phyloP scores from a whole-genome alignment of 2,329 filamentous ascomycete species.

The Colletotrichum phormii region DNA sequence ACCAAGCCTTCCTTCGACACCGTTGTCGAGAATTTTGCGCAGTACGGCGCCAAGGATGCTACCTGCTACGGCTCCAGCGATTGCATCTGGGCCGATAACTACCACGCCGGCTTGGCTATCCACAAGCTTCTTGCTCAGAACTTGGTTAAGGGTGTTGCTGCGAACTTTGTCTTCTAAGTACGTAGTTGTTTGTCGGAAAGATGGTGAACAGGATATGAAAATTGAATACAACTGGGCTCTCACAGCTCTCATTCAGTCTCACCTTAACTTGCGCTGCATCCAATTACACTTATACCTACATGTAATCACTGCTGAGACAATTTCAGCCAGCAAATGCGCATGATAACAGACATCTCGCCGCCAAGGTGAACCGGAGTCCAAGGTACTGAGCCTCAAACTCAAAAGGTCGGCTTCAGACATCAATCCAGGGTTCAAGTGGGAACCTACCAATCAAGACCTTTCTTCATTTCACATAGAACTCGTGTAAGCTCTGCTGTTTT shows the following conservation, averaged over 20 bases:
- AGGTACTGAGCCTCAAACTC: too few species aligned
- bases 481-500: too few species aligned
- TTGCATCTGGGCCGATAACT: conserved; percentile 60
- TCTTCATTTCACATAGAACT: too few species aligned
- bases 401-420: too few species aligned
- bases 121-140: conserved; percentile 52
- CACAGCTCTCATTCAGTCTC: background rate
- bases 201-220: background rate
- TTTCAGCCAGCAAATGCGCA: background rate
- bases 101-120: conserved; percentile 55
- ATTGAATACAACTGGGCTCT: background rate
- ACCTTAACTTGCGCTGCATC: background rate
- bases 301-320: background rate
- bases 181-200: too few species aligned
- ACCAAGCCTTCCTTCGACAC: conserved; percentile 54
- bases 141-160: conserved; percentile 43
- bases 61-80: conserved; percentile 52
- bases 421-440: too few species aligned
- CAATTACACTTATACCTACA: background rate
- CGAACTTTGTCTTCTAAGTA: conserved; percentile 26
- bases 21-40: conserved; percentile 49
- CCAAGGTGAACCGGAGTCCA: too few species aligned
- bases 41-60: conserved; percentile 42
- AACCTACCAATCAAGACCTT: too few species aligned
- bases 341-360: too few species aligned